A percentile compares a stretch with the other conserved stretches of the same genome.
Conservation (phyloP, 768 basidiomycete genomes). For the Hericium coralloides region DNA sequence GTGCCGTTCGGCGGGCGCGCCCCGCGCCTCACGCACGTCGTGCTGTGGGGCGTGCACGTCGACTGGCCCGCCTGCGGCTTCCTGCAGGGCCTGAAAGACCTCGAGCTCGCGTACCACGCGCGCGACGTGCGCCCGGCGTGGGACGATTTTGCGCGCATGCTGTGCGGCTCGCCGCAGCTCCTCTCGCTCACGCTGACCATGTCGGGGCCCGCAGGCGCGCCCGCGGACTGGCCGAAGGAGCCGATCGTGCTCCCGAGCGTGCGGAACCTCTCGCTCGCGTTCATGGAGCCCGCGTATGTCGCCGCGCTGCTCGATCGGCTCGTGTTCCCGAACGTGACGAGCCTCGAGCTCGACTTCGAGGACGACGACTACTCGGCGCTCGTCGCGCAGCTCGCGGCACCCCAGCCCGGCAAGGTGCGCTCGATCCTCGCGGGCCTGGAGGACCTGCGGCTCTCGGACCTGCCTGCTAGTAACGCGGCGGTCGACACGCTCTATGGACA, state of each 20-base stretch:
- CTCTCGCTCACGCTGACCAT: conserved; percentile 39
- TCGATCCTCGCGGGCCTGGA: conserved; percentile 42
- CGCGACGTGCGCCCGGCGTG: conserved; percentile 57
- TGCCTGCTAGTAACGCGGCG: conserved; percentile 32
- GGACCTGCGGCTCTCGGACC: conserved; percentile 41
- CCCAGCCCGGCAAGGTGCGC: conserved; percentile 24
- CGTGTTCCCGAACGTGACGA: conserved; percentile 26
- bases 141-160: conserved; percentile 39
- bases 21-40: conserved; percentile 40
- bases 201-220: conserved; percentile 46
- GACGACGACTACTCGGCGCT: conserved; percentile 45
- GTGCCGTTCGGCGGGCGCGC: conserved; percentile 44
- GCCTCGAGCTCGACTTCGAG: conserved; percentile 45
- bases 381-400: conserved; percentile 32
- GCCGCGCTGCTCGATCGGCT: conserved; percentile 25
- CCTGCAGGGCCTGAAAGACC: conserved; percentile 35
- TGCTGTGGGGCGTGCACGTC: conserved; percentile 64
- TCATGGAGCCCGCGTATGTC: conserved; percentile 22
- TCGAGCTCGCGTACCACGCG: conserved; percentile 56
- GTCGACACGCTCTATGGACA: conserved; percentile 35
- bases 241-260: conserved; percentile 17
- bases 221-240: conserved; percentile 26
- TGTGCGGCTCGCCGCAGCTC: conserved; percentile 46
- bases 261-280: conserved; percentile 24
- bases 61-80: conserved; percentile 47